Percentiles rank a stretch among this genome's conserved stretches.
Conservation (phyloP, 305 asterid species). For the Solanum hybrid region DNA sequence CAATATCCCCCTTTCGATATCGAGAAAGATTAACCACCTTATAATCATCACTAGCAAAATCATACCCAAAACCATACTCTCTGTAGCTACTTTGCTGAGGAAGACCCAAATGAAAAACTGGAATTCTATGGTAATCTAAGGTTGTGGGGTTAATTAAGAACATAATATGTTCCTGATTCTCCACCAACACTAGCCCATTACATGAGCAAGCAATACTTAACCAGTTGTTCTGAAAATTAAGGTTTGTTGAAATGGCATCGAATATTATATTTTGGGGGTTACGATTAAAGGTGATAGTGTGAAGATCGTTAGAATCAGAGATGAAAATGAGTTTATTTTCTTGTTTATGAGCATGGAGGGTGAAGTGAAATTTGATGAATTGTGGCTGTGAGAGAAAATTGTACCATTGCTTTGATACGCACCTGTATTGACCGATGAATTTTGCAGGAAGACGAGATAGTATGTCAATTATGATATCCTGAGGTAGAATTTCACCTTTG, state of each 20-base stretch:
- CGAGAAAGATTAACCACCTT: not conserved
- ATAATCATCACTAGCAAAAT: not conserved
- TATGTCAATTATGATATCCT: constrained; percentile 30
- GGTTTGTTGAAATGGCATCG: not conserved
- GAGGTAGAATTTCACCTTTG: constrained; percentile 6
- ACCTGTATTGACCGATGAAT: constrained; percentile 30
- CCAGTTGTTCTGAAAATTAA: not conserved
- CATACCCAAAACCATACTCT: not conserved
- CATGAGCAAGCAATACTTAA: not conserved
- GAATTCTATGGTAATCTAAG: not conserved
- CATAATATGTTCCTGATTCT: not conserved
- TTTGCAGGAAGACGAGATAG: constrained; percentile 31
- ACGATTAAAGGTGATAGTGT: not conserved
- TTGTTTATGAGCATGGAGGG: not conserved
- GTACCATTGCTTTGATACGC: constrained; percentile 18
- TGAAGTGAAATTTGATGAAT: constrained; percentile 24
- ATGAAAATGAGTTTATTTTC: constrained; percentile 14
- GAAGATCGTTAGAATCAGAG: not conserved
- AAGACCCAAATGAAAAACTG: not conserved
- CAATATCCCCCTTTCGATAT: not conserved
- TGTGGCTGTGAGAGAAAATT: constrained; percentile 18
- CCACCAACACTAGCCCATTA: not conserved
- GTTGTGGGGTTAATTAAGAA: not conserved
- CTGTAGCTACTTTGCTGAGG: not conserved
- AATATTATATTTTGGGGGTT: not conserved